Percentiles rank a stretch among this genome's conserved stretches.
Conservation (phyloP, 768 basidiomycete genomes). For the Phanerochaete sordida region DNA sequence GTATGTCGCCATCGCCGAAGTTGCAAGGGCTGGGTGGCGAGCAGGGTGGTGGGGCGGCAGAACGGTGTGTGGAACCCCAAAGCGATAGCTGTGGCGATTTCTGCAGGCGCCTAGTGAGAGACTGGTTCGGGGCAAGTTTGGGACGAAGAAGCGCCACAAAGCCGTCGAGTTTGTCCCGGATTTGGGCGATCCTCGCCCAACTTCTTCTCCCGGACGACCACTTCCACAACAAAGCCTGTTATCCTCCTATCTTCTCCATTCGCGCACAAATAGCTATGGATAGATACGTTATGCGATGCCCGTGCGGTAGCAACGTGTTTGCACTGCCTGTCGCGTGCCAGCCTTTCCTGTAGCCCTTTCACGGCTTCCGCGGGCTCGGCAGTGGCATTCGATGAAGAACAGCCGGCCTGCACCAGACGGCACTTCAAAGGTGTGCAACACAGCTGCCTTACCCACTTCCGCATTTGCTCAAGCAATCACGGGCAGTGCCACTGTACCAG, state of each 20-base stretch:
- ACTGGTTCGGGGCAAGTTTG: background rate
- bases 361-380: no score
- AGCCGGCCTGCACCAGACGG: background rate
- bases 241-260: no score
- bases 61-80: background rate
- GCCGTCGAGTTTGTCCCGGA: background rate
- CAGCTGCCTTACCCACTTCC: background rate
- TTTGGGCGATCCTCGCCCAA: background rate
- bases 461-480: background rate
- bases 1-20: conserved; percentile 17
- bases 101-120: background rate
- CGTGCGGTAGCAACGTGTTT: background rate
- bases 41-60: background rate
- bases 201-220: background rate
- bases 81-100: background rate
- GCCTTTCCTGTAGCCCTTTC: no score
- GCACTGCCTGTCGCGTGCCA: no score
- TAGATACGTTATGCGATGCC: no score
- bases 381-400: background rate
- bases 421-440: background rate
- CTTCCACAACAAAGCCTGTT: no score
- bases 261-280: no score
- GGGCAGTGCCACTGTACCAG: background rate
- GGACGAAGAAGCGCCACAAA: background rate
- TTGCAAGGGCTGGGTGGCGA: background rate